These are phyloP conservation scores for Verticillium tricorpus DNA, from an alignment of 2,329 filamentous ascomycete species.

Conservation along the genomic window DNA sequence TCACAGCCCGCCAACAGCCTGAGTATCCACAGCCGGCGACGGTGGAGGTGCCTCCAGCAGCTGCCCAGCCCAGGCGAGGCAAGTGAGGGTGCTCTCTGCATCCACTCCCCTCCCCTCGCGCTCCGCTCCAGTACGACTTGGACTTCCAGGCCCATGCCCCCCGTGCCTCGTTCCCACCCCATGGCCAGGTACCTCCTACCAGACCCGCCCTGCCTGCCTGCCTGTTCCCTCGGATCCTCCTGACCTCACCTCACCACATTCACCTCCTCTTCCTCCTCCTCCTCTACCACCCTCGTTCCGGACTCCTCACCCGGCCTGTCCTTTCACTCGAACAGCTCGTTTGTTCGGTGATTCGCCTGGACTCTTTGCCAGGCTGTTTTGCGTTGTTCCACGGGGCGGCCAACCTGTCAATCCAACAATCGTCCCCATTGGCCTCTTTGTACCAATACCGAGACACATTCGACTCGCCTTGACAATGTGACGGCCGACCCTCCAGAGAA, in stretches of 20 bases:
- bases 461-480: neutral
- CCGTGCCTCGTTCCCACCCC: neutral
- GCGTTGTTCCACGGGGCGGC: neutral
- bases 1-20: neutral
- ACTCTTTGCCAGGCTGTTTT: neutral
- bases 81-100: neutral
- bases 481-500: neutral
- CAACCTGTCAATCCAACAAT: neutral
- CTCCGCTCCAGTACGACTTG: neutral
- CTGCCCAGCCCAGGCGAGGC: neutral
- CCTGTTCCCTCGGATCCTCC: neutral
- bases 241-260: conserved; percentile 1
- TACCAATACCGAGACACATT: neutral
- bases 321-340: neutral
- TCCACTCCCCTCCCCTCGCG: neutral
- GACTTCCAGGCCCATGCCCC: neutral
- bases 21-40: neutral
- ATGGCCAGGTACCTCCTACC: neutral
- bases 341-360: neutral
- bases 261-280: neutral
- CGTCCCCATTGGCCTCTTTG: neutral
- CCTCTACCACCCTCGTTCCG: neutral
- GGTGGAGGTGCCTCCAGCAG: neutral
- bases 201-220: neutral
- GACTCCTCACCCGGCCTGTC: neutral